Evolutionary conservation across 2,329 filamentous ascomycete genomes (phyloP).

Genomic region (Paramyrothecium sp.): DNA sequence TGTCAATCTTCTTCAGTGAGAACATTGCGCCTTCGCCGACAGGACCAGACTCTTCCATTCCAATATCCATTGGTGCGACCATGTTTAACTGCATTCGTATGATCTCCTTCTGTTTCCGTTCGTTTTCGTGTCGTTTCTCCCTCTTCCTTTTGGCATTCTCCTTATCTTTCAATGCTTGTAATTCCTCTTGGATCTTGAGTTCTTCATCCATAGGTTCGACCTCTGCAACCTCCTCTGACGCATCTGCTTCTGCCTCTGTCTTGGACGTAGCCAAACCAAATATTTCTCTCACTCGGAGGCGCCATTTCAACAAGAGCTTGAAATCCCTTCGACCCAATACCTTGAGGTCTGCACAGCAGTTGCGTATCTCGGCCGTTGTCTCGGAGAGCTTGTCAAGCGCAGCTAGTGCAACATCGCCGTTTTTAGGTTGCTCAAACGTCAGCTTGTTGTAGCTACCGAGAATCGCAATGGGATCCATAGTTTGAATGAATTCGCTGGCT

Average conservation of each 20-base stretch:
- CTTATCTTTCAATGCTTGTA: slow-evolving; percentile 79
- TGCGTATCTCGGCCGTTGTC: slow-evolving; percentile 78
- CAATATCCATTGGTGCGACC: slow-evolving; percentile 93
- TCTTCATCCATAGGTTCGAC: slow-evolving; percentile 94
- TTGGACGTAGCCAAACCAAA: slow-evolving; percentile 86
- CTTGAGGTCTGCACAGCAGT: slow-evolving; percentile 80
- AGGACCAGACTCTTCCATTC: slow-evolving; percentile 80
- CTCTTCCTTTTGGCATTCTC: slow-evolving; percentile 76
- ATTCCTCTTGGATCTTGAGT: slow-evolving; percentile 81
- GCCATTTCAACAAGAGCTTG: slow-evolving; percentile 84
- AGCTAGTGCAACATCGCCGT: slow-evolving; percentile 82
- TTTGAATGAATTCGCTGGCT: slow-evolving; percentile 92
- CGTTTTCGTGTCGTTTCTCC: slow-evolving; percentile 83
- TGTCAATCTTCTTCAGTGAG: slow-evolving; percentile 77
- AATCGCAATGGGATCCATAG: slow-evolving; percentile 87
- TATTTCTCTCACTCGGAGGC: slow-evolving; percentile 82
- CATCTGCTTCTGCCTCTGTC: slow-evolving; percentile 38
- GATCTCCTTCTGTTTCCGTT: slow-evolving; percentile 91
- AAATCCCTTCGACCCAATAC: slow-evolving; percentile 94
- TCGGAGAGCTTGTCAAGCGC: slow-evolving; percentile 84
- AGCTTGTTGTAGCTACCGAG: slow-evolving; percentile 83
- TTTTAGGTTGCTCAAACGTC: slow-evolving; percentile 75
- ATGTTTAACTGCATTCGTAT: slow-evolving; percentile 98
- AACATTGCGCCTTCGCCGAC: slow-evolving; percentile 84
- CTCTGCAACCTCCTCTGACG: slow-evolving; percentile 70